These are phyloP conservation scores for Puccinia polysora DNA, from an alignment of 1,284 basidiomycete genomes.

Conservation along the genomic window DNA sequence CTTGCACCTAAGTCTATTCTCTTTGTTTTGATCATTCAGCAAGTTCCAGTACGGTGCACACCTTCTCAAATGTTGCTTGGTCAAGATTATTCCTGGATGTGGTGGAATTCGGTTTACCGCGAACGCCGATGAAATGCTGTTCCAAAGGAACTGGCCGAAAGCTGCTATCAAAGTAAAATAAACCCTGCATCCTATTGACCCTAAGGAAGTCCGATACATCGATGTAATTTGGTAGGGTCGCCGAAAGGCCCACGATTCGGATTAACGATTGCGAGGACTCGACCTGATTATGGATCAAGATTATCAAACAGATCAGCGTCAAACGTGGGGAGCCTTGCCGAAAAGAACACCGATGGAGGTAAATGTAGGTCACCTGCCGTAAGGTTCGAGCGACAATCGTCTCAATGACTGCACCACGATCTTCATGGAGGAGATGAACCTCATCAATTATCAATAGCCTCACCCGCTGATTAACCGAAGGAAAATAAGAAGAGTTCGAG, in stretches of 20 bases:
- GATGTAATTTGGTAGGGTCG: conserved; percentile 93
- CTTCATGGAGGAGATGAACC: too few relatives aligned
- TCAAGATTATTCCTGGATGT: conserved; percentile 83
- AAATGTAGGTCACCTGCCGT: conserved; percentile 62
- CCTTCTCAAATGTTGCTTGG: conserved; percentile 80
- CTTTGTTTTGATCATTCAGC: too few relatives aligned
- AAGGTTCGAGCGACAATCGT: too few relatives aligned
- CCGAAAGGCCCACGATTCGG: conserved; percentile 96
- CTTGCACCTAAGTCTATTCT: neutral
- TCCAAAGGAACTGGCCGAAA: conserved; percentile 96
- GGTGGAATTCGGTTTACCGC: conserved; percentile 76
- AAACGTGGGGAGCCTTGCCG: too few relatives aligned
- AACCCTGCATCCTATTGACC: conserved; percentile 80
- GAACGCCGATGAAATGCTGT: conserved; percentile 93
- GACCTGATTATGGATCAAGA: conserved; percentile 55
- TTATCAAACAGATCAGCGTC: neutral
- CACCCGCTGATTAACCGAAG: too few relatives aligned
- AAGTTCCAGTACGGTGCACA: too few relatives aligned
- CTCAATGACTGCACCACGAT: too few relatives aligned
- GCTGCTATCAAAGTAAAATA: conserved; percentile 97
- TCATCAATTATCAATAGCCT: too few relatives aligned
- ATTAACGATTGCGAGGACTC: conserved; percentile 96
- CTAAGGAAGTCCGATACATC: conserved; percentile 95
- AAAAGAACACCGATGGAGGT: neutral
- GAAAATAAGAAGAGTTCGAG: too few relatives aligned